phyloP scores from a whole-genome alignment of 495 filamentous ascomycete genomes.

The Oleoguttula mirabilis region DNA sequence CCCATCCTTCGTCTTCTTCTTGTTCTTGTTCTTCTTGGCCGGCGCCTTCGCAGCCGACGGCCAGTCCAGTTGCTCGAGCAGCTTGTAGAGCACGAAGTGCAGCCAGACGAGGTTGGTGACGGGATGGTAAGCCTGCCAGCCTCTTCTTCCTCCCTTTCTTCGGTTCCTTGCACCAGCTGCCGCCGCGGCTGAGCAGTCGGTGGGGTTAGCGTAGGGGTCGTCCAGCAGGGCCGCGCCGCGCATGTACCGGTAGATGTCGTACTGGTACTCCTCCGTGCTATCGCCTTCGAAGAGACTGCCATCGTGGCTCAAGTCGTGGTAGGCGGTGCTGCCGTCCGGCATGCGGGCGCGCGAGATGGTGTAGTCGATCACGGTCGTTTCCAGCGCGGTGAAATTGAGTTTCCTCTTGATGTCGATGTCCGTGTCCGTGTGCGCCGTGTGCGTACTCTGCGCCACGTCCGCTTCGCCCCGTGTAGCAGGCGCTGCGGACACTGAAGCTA shows the following conservation, averaged over 20 bases:
- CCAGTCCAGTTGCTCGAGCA: constrained; percentile 20
- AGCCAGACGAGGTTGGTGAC: constrained; percentile 32
- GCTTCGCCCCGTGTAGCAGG: too few species aligned
- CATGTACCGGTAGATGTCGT: constrained; percentile 35
- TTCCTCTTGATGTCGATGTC: constrained; percentile 31
- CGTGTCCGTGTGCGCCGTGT: neutral
- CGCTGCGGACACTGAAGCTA: too few species aligned
- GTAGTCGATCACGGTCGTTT: constrained; percentile 82
- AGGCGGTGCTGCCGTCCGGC: constrained; percentile 21
- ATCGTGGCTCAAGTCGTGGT: constrained; percentile 27
- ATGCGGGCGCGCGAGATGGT: constrained; percentile 62
- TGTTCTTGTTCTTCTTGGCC: constrained; percentile 1
- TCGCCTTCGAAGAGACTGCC: constrained; percentile 28
- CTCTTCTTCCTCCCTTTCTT: neutral
- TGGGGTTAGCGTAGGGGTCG: constrained; percentile 16
- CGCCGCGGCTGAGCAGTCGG: neutral
- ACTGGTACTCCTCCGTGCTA: constrained; percentile 31
- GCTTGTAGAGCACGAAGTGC: constrained; percentile 27
- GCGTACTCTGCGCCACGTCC: neutral
- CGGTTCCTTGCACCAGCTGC: neutral
- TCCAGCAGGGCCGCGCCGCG: constrained; percentile 15
- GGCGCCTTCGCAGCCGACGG: constrained; percentile 12
- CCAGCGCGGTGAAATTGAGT: constrained; percentile 56
- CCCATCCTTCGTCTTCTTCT: too few species aligned
- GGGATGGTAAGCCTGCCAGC: constrained; percentile 27